Evolutionary conservation across 2,329 filamentous ascomycete species (phyloP), one percentile per base, ranked within the genome.

Genomic region (Nannizziopsis barbatae): DNA sequence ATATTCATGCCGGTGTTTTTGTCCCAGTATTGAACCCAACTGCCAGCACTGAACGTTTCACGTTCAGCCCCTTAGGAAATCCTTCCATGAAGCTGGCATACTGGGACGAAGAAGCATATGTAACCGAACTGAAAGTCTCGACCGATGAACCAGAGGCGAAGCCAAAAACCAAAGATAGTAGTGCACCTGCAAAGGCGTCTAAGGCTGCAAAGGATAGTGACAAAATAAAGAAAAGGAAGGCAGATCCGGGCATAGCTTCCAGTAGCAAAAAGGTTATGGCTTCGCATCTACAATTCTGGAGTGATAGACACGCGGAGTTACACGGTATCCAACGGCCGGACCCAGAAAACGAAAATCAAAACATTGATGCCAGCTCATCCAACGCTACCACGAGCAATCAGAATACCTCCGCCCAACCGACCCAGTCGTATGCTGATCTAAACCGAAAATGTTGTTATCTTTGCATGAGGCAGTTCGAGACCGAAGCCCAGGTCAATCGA

Each of bases 1-100:
- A 84, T 56, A 88, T 89, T 35, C 86, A 92, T 55, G 79, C 84
- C n/a, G 86, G 86, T 4, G 85, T 92, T 2, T 92, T 93, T 58
- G 77, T 89, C 10, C 85, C 84, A 0, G 81, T 84, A 38, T 72
- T 83, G 42, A 76, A 81, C 44, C 72, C 75, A 6, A 72, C 72
- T 4, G 70, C 75, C 0, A 75, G 75, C 14, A 76, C 72, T n/a
- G 74, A 77, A 11, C 72, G 68, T 40, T 80, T 81, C 60, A 83
- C 81, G 0, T 89, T 90, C 58, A 73, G 75, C 30, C 83, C 84
- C 1, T 71, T 86, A 1, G 79, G 78, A 55, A 88, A 88, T 56
- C 73, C 80, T 1, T 70, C 74, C 0, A 65, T 85, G 50, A 79
- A 79, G 51, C 73, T 89, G 37, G 80, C 80, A 58, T 90, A 90